Evolutionary conservation across 139 green algal species (phyloP).

Genomic region (Nannochloris sp.): DNA sequence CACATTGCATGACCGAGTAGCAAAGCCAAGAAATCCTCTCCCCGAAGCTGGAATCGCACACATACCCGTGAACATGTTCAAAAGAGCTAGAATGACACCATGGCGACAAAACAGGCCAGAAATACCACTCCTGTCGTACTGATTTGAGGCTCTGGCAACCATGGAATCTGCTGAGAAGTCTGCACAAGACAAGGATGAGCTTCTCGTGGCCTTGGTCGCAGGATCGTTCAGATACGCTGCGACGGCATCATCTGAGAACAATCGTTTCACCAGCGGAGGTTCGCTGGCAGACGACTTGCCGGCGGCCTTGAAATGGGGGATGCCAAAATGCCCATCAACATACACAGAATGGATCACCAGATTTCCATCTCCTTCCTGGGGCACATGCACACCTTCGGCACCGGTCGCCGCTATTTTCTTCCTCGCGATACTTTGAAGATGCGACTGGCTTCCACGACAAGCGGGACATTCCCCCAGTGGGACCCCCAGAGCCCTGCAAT

Average conservation of each 20-base stretch:
- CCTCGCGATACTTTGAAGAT: background rate
- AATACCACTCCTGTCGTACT: slow-evolving; percentile 3
- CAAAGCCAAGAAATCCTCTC: background rate
- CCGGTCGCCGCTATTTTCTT: slow-evolving; percentile 4
- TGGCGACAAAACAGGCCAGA: slow-evolving; percentile 1
- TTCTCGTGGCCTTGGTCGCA: background rate
- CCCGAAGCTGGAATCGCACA: background rate
- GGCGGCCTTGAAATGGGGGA: slow-evolving; percentile 3
- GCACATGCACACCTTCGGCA: background rate
- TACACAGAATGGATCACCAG: slow-evolving; percentile 4
- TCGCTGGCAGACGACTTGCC: background rate
- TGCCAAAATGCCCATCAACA: slow-evolving; percentile 3
- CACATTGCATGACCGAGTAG: slow-evolving; percentile 1
- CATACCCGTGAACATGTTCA: slow-evolving; percentile 2
- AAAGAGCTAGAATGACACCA: background rate
- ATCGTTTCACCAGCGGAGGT: slow-evolving; percentile 1
- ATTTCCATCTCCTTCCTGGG: slow-evolving; percentile 1
- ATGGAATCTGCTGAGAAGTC: slow-evolving; percentile 3
- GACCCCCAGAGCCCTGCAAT: slow-evolving; percentile 2
- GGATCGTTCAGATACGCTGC: slow-evolving; percentile 1
- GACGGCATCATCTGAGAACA: slow-evolving; percentile 1
- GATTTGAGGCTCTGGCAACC: slow-evolving; percentile 2
- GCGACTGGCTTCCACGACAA: background rate
- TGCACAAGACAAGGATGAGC: background rate
- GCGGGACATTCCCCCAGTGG: background rate